Conservation (phyloP, 2,329 filamentous ascomycete genomes). For the Trichoderma koningii region DNA sequence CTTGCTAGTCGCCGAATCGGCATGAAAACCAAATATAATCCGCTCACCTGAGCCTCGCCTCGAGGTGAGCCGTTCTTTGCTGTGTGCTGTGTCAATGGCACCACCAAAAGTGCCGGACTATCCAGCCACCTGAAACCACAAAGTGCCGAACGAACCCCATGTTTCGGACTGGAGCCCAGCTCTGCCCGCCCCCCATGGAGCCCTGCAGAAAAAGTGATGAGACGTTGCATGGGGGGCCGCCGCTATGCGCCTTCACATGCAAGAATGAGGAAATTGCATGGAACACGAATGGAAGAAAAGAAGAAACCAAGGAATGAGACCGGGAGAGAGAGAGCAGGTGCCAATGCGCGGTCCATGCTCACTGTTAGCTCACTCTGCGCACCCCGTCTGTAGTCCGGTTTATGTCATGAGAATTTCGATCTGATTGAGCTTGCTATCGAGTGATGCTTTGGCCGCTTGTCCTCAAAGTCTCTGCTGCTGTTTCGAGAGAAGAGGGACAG, state of each 20-base stretch:
- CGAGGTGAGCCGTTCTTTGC: not conserved
- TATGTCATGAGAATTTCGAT: constrained; percentile 17
- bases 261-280: constrained; percentile 15
- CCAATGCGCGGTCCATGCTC: not conserved
- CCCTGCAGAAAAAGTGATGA: constrained; percentile 5
- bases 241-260: not conserved
- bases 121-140: constrained; percentile 17
- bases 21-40: constrained; percentile 6
- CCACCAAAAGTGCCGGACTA: not conserved
- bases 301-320: not conserved
- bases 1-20: not conserved
- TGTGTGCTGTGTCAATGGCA: not conserved
- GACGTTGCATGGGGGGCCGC: no score
- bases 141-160: constrained; percentile 9
- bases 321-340: not conserved
- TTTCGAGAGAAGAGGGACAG: constrained; percentile 20
- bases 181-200: not conserved
- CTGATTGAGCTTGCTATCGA: constrained; percentile 21
- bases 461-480: constrained; percentile 19
- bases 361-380: not conserved
- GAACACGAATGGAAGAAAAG: not conserved
- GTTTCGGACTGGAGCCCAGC: constrained; percentile 15
- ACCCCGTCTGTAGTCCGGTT: not conserved
- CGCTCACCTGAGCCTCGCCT: constrained; percentile 15
- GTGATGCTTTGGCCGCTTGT: constrained; percentile 12